Conservation (phyloP, 257 asterid genomes). For the Orobanche coerulescens region DNA sequence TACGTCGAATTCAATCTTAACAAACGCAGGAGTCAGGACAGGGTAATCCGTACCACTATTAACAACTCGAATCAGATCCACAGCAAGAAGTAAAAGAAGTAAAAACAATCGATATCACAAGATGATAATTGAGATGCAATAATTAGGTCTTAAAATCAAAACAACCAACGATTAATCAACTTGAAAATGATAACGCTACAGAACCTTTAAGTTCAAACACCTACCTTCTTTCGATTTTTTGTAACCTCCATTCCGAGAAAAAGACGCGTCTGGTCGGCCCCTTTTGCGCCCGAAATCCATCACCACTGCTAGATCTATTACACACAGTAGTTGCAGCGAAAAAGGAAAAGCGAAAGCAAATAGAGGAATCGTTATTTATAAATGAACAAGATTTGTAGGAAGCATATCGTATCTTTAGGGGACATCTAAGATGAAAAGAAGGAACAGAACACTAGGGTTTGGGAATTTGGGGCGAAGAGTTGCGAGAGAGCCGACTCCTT, state of each 20-base stretch:
- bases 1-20: not conserved
- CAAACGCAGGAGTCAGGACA: not conserved
- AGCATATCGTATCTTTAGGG: no score
- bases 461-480: no score
- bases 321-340: not conserved
- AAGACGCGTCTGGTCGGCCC: slow-evolving; percentile 25
- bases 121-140: not conserved
- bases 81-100: no score
- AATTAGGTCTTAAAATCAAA: not conserved
- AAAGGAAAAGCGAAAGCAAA: not conserved
- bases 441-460: no score
- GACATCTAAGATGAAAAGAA: no score
- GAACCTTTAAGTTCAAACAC: slow-evolving; percentile 12
- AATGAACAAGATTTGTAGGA: no score
- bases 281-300: slow-evolving; percentile 47
- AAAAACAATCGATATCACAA: not conserved
- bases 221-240: slow-evolving; percentile 38
- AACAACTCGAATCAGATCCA: slow-evolving; percentile 4
- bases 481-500: no score
- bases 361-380: slow-evolving; percentile 14
- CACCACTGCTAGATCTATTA: slow-evolving; percentile 7
- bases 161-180: not conserved
- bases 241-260: slow-evolving; percentile 33
- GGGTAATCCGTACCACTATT: not conserved
- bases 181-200: not conserved